Evolutionary conservation across 75 land plant genomes (phyloP), one percentile per base, ranked within the genome.

Genomic region (Picea glauca): DNA sequence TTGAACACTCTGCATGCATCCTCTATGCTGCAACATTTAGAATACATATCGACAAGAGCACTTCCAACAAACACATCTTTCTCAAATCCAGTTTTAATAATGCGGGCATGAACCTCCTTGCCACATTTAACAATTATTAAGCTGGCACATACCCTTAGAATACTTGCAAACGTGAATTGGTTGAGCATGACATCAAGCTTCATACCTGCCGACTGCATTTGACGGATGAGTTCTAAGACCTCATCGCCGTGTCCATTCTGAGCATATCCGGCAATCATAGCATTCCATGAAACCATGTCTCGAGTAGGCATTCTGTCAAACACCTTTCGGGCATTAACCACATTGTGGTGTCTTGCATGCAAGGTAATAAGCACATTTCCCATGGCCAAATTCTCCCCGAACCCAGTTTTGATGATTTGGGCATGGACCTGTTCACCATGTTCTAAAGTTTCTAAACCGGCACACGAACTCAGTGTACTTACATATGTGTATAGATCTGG

Each of bases 31-130:
- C 84, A 79, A 62, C 91, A 93, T 68, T 87, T 93, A 12, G 82
- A 81, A 80, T 91, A 93, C 91, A 93, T 89, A 66, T 91, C 90
- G 46, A 93, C 77, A 33, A 93, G 79, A 54, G 85, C 84, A 80
- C 83, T 91, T 60, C 76, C 85, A 64, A 93, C 90, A 80, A 77
- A 85, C 15, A 81, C 79, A 74, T 91, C 90, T 58, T 54, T 72
- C 38, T 83, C 90, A 62, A 89, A 75, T 68, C 86, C 83, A 62
- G 83, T 78, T 78, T 89, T 93, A 68, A 87, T 79, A 32, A 81
- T 61, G 62, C 87, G 88, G 74, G 77, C 78, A 80, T 93, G 95
- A 8, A 91, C 77, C 72, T 85, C 84, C 76, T 79, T 84, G 11
- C 95, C 95, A 38, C 77, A 81, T 7, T 61, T 30, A 58, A 89